These are phyloP conservation scores for Lactarius akahatsu DNA, from an alignment of 768 basidiomycete genomes.

Conservation along the genomic window DNA sequence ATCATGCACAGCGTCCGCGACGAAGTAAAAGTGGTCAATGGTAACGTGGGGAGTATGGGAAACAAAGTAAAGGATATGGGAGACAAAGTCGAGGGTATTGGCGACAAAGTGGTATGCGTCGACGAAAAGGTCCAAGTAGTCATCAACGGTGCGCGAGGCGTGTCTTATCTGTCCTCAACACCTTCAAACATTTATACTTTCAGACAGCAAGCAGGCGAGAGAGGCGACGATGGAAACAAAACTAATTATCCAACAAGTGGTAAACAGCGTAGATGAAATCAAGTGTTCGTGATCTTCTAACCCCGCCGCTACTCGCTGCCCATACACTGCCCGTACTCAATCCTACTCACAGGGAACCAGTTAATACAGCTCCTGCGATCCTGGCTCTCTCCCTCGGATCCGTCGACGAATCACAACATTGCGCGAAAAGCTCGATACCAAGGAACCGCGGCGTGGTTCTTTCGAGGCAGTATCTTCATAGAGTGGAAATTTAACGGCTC, in stretches of 20 bases:
- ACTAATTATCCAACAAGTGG: background rate
- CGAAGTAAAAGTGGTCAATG: background rate
- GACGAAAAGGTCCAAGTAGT: background rate
- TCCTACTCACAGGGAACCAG: background rate
- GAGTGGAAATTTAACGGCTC: background rate
- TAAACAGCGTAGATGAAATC: background rate
- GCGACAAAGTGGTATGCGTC: background rate
- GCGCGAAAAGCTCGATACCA: background rate
- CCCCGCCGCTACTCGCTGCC: background rate
- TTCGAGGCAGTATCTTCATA: background rate
- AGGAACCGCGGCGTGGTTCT: background rate
- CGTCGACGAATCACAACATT: background rate
- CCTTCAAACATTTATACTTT: background rate
- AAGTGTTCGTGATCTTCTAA: background rate
- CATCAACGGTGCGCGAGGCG: background rate
- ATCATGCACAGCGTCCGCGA: background rate
- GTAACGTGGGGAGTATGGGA: too few species aligned
- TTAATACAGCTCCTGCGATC: background rate
- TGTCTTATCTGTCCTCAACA: background rate
- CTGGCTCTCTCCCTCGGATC: background rate
- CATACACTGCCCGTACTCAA: background rate
- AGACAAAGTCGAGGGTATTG: too few species aligned
- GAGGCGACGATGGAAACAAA: background rate
- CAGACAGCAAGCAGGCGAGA: background rate
- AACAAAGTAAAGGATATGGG: too few species aligned